Base-by-base conservation (phyloP, 106 monocot genomes). In the Narthecium ossifragum region DNA sequence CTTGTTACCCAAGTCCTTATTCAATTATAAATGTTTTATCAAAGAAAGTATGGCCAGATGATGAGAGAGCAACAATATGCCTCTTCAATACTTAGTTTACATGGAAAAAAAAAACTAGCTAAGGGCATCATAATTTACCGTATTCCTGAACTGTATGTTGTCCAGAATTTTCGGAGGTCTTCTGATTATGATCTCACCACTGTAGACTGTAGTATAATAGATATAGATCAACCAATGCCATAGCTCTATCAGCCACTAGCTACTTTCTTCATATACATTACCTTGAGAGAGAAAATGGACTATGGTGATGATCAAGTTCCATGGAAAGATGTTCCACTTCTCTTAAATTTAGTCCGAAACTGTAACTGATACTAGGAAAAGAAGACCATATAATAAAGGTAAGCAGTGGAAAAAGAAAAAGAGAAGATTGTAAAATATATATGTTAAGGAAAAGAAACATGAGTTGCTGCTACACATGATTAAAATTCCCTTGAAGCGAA, bases 401-500 rank as follows among this genome's bases (percentile, higher is more conserved):
- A 69, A 49, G 20, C 5, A 55, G 12, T 11, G 15, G 31, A 21
- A 50, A 27, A 55, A 47, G 24, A 17, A 34, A 59, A 59, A 66
- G 52, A 17, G n/a, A 26, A 22, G 50, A 15, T 53, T 22, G 3
- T 23, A 18, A 14, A 29, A 34, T 33, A 18, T 68, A 28, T 51
- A 63, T 64, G 9, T 29, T 27, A 36, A 39, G 29, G 21, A 21
- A 55, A 68, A 24, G 20, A 20, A 65, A 17, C 40, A 68, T 14
- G 31, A 59, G 34, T 8, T 21, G 15, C 4, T 11, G 51, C 23
- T 52, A 25, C 48, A 60, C 51, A 74, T 55, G 66, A 55, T 53
- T 28, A 29, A 50, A 64, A 60, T 52, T 70, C 56, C 70, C 27
- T 57, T 57, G 32, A 54, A 24, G 5, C 12, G 48, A 73, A 65